These are phyloP conservation scores for Neonectria magnoliae DNA, from an alignment of 2,329 filamentous ascomycete species.

Conservation along the genomic window DNA sequence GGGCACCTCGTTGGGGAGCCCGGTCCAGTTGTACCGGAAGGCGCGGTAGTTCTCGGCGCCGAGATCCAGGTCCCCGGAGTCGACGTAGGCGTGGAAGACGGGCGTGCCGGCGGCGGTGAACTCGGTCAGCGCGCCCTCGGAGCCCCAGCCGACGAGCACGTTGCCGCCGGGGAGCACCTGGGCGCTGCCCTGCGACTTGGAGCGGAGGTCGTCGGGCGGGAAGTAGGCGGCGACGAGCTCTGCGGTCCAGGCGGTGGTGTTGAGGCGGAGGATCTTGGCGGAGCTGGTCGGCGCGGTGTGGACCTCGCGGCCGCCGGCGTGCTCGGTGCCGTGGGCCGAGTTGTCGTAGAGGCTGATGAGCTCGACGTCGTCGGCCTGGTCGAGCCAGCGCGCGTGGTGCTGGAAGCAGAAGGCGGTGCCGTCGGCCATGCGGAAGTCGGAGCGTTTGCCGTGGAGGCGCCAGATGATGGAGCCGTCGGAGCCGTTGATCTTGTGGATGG, in stretches of 20 bases:
- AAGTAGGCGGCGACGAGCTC: slow-evolving; percentile 58
- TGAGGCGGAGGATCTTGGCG: slow-evolving; percentile 59
- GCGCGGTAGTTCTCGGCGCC: slow-evolving; percentile 64
- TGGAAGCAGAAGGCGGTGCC: slow-evolving; percentile 60
- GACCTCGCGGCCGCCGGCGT: slow-evolving; percentile 42
- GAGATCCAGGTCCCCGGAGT: slow-evolving; percentile 45
- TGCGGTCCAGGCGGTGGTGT: slow-evolving; percentile 57
- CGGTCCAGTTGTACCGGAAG: slow-evolving; percentile 64
- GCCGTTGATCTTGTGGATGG: slow-evolving; percentile 59
- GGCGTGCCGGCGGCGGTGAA: slow-evolving; percentile 56
- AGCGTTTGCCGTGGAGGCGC: slow-evolving; percentile 61
- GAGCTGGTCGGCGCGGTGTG: slow-evolving; percentile 49
- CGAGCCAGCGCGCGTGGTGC: slow-evolving; percentile 59
- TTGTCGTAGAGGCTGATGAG: slow-evolving; percentile 66
- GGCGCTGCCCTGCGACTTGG: slow-evolving; percentile 60
- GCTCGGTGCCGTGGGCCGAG: slow-evolving; percentile 57
- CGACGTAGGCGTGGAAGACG: slow-evolving; percentile 64
- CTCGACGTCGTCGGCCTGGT: slow-evolving; percentile 55
- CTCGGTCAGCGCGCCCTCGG: slow-evolving; percentile 59
- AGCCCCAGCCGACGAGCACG: slow-evolving; percentile 67
- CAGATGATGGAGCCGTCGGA: slow-evolving; percentile 61
- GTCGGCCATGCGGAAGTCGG: slow-evolving; percentile 49
- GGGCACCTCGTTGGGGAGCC: slow-evolving; percentile 47
- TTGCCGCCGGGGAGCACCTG: slow-evolving; percentile 65
- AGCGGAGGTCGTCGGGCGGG: slow-evolving; percentile 59